These are phyloP conservation scores for Citrus hindsii DNA, from an alignment of 345 rosid genomes.

Conservation along the genomic window DNA sequence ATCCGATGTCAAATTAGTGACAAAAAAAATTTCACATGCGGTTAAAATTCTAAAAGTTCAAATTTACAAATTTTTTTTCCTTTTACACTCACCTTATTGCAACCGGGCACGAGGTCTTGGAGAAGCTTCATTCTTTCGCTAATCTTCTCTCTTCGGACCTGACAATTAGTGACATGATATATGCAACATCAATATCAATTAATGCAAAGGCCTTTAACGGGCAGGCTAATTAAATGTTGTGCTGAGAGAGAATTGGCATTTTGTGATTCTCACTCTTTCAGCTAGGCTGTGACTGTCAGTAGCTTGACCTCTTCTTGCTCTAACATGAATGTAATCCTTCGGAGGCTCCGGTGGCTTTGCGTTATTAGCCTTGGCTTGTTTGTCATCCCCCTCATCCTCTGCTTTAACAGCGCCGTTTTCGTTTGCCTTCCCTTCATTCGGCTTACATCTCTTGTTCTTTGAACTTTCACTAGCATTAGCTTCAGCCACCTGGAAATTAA, in stretches of 20 bases:
- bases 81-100: constrained; percentile 64
- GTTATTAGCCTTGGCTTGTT: constrained; percentile 6
- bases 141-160: constrained; percentile 95
- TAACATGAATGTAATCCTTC: constrained; percentile 79
- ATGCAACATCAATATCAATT: neutral
- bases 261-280: constrained; percentile 63
- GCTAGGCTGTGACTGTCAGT: constrained; percentile 97
- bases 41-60: neutral
- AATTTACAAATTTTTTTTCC: neutral
- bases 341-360: constrained; percentile 45
- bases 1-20: neutral
- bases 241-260: neutral
- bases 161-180: neutral
- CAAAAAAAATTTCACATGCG: neutral
- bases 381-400: constrained; percentile 37
- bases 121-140: constrained; percentile 97
- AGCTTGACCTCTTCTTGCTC: constrained; percentile 95
- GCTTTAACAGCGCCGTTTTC: constrained; percentile 24
- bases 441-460: constrained; percentile 40
- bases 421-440: constrained; percentile 26
- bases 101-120: constrained; percentile 95
- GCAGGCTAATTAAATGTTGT: neutral
- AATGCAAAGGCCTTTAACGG: neutral
- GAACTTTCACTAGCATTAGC: constrained; percentile 28
- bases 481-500: constrained; percentile 28